Conservation (phyloP, 352 stramenopile species). For the Pythium volutum region DNA sequence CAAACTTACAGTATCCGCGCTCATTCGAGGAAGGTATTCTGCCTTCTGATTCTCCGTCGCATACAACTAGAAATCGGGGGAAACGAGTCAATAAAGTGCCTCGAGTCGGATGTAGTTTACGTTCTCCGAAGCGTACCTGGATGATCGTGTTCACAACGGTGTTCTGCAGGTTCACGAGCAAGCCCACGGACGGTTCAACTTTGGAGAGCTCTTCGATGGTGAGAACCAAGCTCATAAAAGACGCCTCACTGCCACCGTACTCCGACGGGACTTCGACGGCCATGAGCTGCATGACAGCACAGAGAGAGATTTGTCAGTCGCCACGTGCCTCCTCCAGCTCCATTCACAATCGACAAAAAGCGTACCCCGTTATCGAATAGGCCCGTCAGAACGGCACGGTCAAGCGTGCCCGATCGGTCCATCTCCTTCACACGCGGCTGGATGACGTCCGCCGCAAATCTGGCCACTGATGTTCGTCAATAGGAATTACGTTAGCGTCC, state of each 20-base stretch:
- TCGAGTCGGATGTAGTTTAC: neutral
- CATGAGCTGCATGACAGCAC: conserved; percentile 59
- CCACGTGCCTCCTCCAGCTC: neutral
- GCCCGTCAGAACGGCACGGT: conserved; percentile 82
- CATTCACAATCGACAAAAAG: neutral
- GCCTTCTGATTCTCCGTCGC: conserved; percentile 79
- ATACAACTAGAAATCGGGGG: conserved; percentile 36
- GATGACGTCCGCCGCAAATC: conserved; percentile 85
- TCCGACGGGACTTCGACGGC: conserved; percentile 95
- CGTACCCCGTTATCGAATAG: conserved; percentile 91
- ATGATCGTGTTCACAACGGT: conserved; percentile 96
- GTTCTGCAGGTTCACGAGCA: conserved; percentile 96
- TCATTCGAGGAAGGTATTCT: conserved; percentile 82
- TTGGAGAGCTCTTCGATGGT: conserved; percentile 97
- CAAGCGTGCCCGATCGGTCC: conserved; percentile 89
- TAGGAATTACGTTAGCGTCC: neutral
- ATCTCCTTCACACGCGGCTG: conserved; percentile 89
- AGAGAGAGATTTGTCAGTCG: neutral
- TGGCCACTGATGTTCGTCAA: conserved; percentile 52
- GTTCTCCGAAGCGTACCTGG: conserved; percentile 32
- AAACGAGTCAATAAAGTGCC: neutral
- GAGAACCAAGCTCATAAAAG: conserved; percentile 94
- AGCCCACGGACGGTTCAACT: conserved; percentile 93
- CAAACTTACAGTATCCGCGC: conserved; percentile 60
- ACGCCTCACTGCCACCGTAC: conserved; percentile 91